Evolutionary conservation across 352 stramenopile genomes (phyloP), one percentile per base, ranked within the genome.

Genomic region (Saprolegnia diclina): DNA sequence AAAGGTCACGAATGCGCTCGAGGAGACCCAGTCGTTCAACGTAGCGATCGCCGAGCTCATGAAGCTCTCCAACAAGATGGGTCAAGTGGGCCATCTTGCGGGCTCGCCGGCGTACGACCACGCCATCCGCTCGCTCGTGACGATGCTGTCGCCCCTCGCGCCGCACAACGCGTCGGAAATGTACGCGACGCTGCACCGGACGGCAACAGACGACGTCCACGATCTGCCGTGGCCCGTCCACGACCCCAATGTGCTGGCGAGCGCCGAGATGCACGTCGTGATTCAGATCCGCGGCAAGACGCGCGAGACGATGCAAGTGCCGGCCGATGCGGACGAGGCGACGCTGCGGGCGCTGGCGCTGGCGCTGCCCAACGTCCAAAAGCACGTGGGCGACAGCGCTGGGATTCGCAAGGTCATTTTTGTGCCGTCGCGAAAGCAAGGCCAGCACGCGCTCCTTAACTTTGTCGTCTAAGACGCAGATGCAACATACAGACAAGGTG

Each of bases 11-110:
- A 79, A 92, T 29, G 83, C 82, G 13, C 67, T 96, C 48, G 80
- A 90, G 40, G 71, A 85, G 52, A 81, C 83, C 64, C 85, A 94
- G 71, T 87, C 87, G 45, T 96, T 96, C 73, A 95, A 95, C 66
- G 87, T 96, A 22, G 87, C 87, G 53, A 94, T 96, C 69, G 88
- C 88, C 7, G 87, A 96, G 73, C 80, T 96, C 16, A 96, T 96
- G 88, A 96, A 96, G 78, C 79, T 96, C 24, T 92, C 85, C 26
- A 96, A 96, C 67, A 46, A 79, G 42, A 75, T 96, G 62, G 82
- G 80, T 50, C 80, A 92, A 29, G 64, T 72, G 44, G 77, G 79
- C 44, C 74, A 82, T 16, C 72, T 87, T 7, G 73, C 72, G 10
- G 64, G 40, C 5, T 77, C 81, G 38, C 45, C 48, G 11, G 76